phyloP scores from a whole-genome alignment of 345 rosid species.

The Bruguiera parviflora region DNA sequence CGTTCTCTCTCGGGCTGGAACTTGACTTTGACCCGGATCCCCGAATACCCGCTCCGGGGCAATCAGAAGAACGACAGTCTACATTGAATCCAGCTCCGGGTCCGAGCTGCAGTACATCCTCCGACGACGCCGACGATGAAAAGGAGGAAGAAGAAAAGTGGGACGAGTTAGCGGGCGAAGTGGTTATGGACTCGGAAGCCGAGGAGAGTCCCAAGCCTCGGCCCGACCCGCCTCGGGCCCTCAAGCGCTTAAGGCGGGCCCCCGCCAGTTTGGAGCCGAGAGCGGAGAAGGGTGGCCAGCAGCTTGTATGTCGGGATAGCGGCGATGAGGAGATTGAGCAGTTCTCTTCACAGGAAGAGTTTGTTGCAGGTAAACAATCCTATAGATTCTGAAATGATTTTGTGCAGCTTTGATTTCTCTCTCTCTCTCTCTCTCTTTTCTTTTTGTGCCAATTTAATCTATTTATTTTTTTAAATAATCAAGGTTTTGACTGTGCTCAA shows the following conservation, averaged over 20 bases:
- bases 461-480: background rate
- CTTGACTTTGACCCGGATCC: conserved; percentile 40
- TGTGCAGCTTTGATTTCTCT: background rate
- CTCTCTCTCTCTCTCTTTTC: too few relatives aligned
- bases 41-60: conserved; percentile 3
- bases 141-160: conserved; percentile 15
- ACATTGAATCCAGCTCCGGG: conserved; percentile 6
- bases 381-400: background rate
- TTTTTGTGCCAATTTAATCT: background rate
- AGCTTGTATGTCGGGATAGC: conserved; percentile 8
- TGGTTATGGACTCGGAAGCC: conserved; percentile 40
- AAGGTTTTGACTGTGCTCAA: background rate
- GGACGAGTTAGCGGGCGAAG: background rate
- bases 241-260: conserved; percentile 66
- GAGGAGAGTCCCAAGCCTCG: conserved; percentile 23
- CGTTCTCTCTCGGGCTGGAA: conserved; percentile 85
- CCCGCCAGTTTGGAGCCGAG: conserved; percentile 5
- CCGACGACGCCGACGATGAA: conserved; percentile 18
- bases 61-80: background rate
- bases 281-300: conserved; percentile 16
- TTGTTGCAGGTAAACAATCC: conserved; percentile 25
- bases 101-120: conserved; percentile 11
- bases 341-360: conserved; percentile 68
- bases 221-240: conserved; percentile 38
- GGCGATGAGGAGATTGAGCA: conserved; percentile 77